Percentiles rank a stretch among this genome's conserved stretches.
Conservation (phyloP, 1,139 yeast genomes). For the Hemisphaericaspora subhashii region DNA sequence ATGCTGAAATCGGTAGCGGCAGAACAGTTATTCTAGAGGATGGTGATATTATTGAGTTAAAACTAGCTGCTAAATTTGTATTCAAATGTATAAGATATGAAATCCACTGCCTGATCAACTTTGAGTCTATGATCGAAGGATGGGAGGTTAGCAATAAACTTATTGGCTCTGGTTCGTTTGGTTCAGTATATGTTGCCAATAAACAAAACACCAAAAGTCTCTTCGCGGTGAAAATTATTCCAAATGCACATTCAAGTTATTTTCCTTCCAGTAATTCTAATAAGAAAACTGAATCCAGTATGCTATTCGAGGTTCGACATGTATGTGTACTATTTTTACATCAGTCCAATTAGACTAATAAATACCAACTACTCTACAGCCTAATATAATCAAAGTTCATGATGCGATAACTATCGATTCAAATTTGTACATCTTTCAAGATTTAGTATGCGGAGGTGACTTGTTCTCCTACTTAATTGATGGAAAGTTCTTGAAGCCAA, state of each 20-base stretch:
- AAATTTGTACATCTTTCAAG: constrained; percentile 50
- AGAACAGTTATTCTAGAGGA: constrained; percentile 40
- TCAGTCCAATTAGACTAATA: too few species aligned
- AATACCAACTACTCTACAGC: constrained; percentile 26
- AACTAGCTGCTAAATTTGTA: constrained; percentile 25
- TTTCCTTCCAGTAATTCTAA: constrained; percentile 17
- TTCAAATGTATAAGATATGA: constrained; percentile 14
- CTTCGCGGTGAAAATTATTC: constrained; percentile 55
- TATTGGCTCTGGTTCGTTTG: constrained; percentile 64
- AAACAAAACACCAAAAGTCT: constrained; percentile 17
- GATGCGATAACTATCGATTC: constrained; percentile 38
- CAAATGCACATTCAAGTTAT: constrained; percentile 16
- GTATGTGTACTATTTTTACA: constrained; percentile 25
- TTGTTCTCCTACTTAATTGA: constrained; percentile 57
- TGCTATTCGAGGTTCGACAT: constrained; percentile 37
- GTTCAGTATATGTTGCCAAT: constrained; percentile 42
- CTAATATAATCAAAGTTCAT: constrained; percentile 45
- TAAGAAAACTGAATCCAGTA: constrained; percentile 40
- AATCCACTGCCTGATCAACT: background rate
- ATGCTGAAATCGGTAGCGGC: constrained; percentile 28
- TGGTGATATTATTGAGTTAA: constrained; percentile 43
- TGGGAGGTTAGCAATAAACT: constrained; percentile 47
- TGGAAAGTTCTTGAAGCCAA: constrained; percentile 35
- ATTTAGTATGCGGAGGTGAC: constrained; percentile 62
- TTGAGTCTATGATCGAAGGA: constrained; percentile 13